These are phyloP conservation scores for Psilocybe sp. DNA, from an alignment of 768 basidiomycete genomes.

Conservation along the genomic window DNA sequence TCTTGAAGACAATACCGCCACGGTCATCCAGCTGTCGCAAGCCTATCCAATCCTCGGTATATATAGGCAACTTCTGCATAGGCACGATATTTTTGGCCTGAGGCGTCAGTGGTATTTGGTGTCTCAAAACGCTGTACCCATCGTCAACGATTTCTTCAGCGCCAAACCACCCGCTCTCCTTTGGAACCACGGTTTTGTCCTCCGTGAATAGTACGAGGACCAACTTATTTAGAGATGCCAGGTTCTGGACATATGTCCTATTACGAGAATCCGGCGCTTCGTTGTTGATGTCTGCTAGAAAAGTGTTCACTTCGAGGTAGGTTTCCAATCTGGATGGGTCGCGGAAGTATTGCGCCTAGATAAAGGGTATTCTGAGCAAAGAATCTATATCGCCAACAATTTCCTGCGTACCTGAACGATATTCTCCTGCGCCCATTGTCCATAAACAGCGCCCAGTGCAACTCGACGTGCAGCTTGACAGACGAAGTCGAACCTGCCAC, in stretches of 20 bases:
- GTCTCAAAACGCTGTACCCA: background rate
- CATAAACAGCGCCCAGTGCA: conserved; percentile 64
- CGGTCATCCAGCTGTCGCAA: conserved; percentile 66
- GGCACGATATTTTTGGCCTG: conserved; percentile 43
- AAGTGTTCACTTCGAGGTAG: conserved; percentile 62
- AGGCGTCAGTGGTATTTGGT: background rate
- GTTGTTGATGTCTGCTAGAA: conserved; percentile 78
- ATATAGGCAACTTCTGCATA: conserved; percentile 72
- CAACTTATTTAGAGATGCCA: conserved; percentile 61
- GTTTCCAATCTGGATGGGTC: conserved; percentile 58
- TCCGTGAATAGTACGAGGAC: conserved; percentile 72
- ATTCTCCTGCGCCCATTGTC: conserved; percentile 72
- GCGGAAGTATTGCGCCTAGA: conserved; percentile 83
- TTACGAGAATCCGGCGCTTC: conserved; percentile 58
- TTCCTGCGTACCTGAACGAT: conserved; percentile 57
- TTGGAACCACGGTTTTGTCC: conserved; percentile 79
- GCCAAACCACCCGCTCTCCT: conserved; percentile 87
- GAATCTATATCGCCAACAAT: background rate
- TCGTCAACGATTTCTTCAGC: conserved; percentile 52
- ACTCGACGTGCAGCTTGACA: conserved; percentile 68
- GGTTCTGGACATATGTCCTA: conserved; percentile 54
- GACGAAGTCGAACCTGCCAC: conserved; percentile 60
- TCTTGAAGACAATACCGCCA: conserved; percentile 53
- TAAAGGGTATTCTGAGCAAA: background rate
- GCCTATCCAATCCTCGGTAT: conserved; percentile 81